Percentiles rank a stretch among this genome's conserved stretches.
Conservation (phyloP, 2,329 filamentous ascomycete species). For the Whalleya microplaca region DNA sequence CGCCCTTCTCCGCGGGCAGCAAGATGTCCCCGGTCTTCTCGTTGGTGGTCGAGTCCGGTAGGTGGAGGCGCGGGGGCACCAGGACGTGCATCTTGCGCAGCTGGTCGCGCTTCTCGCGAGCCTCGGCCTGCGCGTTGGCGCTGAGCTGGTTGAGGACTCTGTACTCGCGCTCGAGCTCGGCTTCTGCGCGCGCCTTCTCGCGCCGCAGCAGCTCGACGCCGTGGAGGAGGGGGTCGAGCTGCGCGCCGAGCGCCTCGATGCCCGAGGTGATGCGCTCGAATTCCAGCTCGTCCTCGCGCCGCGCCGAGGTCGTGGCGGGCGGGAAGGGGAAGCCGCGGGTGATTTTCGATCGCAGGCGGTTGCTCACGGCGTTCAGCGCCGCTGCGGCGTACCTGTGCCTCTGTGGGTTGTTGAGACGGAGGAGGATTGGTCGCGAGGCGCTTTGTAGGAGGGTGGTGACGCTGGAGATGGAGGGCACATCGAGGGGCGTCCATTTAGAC, state of each 20-base stretch:
- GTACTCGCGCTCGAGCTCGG: slow-evolving; percentile 59
- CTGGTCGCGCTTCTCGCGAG: slow-evolving; percentile 53
- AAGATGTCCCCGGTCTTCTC: slow-evolving; percentile 24
- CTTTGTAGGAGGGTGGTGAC: slow-evolving; percentile 61
- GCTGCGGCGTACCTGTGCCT: slow-evolving; percentile 57
- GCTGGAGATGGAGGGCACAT: slow-evolving; percentile 56
- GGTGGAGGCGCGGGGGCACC: slow-evolving; percentile 43
- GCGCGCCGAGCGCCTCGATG: slow-evolving; percentile 58
- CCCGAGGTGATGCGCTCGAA: slow-evolving; percentile 67
- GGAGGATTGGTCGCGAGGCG: slow-evolving; percentile 64
- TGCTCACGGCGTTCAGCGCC: slow-evolving; percentile 58
- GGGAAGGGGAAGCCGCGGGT: slow-evolving; percentile 68
- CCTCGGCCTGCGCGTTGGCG: slow-evolving; percentile 59
- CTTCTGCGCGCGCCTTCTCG: slow-evolving; percentile 62
- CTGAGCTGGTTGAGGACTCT: slow-evolving; percentile 54
- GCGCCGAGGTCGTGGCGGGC: slow-evolving; percentile 49
- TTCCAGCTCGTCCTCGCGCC: slow-evolving; percentile 63
- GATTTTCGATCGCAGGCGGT: slow-evolving; percentile 61
- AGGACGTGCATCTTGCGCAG: slow-evolving; percentile 55
- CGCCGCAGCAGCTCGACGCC: slow-evolving; percentile 62
- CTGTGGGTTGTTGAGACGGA: slow-evolving; percentile 54
- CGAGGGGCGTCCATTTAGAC: slow-evolving; percentile 67
- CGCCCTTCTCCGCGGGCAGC: slow-evolving; percentile 16
- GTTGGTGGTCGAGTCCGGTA: neutral
- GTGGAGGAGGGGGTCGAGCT: slow-evolving; percentile 66